Evolutionary conservation across 2,329 filamentous ascomycete species (phyloP).

Genomic region (Fusarium sp.): DNA sequence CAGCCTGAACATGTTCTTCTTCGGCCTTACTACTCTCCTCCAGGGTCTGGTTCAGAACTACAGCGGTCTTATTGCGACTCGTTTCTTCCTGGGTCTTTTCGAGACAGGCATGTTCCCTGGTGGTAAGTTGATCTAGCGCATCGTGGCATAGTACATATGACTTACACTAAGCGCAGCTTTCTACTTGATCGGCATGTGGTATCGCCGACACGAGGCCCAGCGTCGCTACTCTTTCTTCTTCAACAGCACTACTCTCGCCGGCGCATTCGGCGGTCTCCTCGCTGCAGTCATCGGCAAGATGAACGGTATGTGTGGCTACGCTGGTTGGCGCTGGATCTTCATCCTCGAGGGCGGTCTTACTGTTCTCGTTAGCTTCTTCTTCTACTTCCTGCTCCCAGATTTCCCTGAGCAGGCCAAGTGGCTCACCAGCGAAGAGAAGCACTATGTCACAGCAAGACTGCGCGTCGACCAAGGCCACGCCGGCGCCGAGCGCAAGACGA

Average conservation of each 20-base stretch:
- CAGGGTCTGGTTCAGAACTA: slow-evolving; percentile 85
- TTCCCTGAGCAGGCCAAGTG: slow-evolving; percentile 81
- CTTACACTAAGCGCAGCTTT: slow-evolving; percentile 54
- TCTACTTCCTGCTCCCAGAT: slow-evolving; percentile 75
- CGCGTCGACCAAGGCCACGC: slow-evolving; percentile 74
- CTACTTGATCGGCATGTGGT: slow-evolving; percentile 89
- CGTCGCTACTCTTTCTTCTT: slow-evolving; percentile 96
- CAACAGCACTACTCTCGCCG: slow-evolving; percentile 79
- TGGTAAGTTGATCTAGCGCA: slow-evolving; percentile 38
- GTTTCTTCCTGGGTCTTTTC: slow-evolving; percentile 85
- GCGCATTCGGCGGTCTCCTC: slow-evolving; percentile 86
- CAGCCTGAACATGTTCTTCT: slow-evolving; percentile 83
- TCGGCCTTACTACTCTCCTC: slow-evolving; percentile 77
- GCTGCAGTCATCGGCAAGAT: slow-evolving; percentile 91
- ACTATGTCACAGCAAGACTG: slow-evolving; percentile 72
- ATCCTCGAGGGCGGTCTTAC: slow-evolving; percentile 78
- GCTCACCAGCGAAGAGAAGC: slow-evolving; percentile 74
- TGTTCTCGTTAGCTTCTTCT: slow-evolving; percentile 66
- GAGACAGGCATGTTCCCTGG: slow-evolving; percentile 76
- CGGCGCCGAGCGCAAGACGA: slow-evolving; percentile 70
- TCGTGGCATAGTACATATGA: slow-evolving; percentile 49
- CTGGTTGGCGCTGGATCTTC: slow-evolving; percentile 85
- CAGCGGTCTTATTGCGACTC: slow-evolving; percentile 76
- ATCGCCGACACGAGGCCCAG: slow-evolving; percentile 86
- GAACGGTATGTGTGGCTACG: slow-evolving; percentile 73